These are phyloP conservation scores for Lentinula sp. DNA, from an alignment of 768 basidiomycete genomes.

Conservation along the genomic window DNA sequence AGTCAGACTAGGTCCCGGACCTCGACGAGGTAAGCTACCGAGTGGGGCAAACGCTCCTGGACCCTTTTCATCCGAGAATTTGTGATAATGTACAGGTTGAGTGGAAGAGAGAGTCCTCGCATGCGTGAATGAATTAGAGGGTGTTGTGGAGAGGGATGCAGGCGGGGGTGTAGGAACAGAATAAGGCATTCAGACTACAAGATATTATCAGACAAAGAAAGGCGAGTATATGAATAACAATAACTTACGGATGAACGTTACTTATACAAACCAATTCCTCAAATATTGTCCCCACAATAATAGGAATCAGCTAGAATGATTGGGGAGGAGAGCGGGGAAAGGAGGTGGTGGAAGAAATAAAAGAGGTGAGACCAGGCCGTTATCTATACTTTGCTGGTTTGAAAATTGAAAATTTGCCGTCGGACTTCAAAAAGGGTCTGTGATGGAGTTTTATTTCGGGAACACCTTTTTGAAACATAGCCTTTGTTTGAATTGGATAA, in stretches of 20 bases:
- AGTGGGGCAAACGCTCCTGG: slow-evolving; percentile 45
- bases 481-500: not conserved
- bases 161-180: not conserved
- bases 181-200: not conserved
- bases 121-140: not conserved
- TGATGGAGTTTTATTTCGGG: not conserved
- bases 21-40: slow-evolving; percentile 37
- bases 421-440: not conserved
- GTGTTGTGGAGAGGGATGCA: not conserved
- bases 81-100: not conserved
- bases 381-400: not conserved
- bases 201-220: not conserved
- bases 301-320: not conserved
- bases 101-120: not conserved
- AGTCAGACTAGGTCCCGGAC: slow-evolving; percentile 14
- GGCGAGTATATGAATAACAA: not conserved
- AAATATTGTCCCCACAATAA: not conserved
- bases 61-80: slow-evolving; percentile 29
- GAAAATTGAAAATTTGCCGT: not conserved
- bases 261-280: not conserved
- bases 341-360: not conserved
- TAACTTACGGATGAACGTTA: not conserved
- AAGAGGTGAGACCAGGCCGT: not conserved
- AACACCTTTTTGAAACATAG: not conserved
- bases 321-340: not conserved